Evolutionary conservation across 192 early-diverging fungal species (phyloP), one percentile per base, ranked within the genome.

Genomic region (Coemansia sp.): DNA sequence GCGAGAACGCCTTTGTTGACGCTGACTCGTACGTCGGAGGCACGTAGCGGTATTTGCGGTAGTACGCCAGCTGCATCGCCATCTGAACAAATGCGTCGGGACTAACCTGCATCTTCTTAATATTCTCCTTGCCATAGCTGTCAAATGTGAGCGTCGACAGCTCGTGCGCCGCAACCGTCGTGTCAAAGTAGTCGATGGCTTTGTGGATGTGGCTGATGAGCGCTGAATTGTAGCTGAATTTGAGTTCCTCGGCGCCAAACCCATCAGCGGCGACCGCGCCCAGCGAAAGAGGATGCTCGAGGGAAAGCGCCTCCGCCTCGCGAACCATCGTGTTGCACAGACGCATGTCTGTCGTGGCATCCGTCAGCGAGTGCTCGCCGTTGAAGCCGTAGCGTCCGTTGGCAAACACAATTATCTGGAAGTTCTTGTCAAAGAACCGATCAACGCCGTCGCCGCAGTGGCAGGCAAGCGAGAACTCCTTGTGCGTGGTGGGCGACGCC

Each of bases 361-460:
- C 93, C 79, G 93, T 83, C 63, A 85, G 70, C 64, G 84, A 85
- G 77, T 85, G 84, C 74, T 93, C 91, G 63, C 91, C 91, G 60
- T 86, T 85, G 81, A 91, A 91, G 14, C 91, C 91, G 65, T 88
- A 89, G 70, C 90, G 88, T 20, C 90, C 91, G 71, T 93, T 93
- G 62, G 87, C 89, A 78, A 90, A 90, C n/a, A 90, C 85, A 64
- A 93, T 84, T 37, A 93, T 84, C 79, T 93, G 90, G 65, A 90
- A 85, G 54, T 87, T 85, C 79, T 93, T 93, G 88, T 93, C 91
- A 84, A 89, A 91, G 84, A 87, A 93, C 49, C 84, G 83, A 81
- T 90, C 89, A 45, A 76, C 75, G 46, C 90, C 91, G 65, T 92
- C 87, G 19, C 91, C 89, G 81, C 93, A 91, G 92, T 92, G 91